phyloP scores from a whole-genome alignment of 768 basidiomycete species.

The Sarcodon sp. region DNA sequence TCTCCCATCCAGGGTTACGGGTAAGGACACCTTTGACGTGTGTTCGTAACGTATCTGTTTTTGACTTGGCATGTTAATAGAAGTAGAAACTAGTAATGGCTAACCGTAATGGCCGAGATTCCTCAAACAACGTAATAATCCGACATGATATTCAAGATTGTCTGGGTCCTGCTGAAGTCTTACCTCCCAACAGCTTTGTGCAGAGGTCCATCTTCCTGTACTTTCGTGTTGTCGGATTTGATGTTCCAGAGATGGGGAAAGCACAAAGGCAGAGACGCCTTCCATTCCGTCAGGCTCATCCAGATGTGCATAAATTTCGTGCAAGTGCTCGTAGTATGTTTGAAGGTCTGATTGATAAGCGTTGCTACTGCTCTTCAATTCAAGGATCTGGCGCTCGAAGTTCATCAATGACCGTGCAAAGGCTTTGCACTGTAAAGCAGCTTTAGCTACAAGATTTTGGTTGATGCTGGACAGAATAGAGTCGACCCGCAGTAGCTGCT shows the following conservation, averaged over 20 bases:
- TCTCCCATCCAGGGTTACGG: constrained; percentile 75
- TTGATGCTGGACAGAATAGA: constrained; percentile 76
- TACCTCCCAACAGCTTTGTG: constrained; percentile 99
- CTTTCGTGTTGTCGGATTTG: constrained; percentile 98
- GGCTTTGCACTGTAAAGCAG: constrained; percentile 89
- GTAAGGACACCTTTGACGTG: constrained; percentile 88
- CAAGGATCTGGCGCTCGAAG: constrained; percentile 75
- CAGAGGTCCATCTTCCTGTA: constrained; percentile 93
- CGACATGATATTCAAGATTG: constrained; percentile 80
- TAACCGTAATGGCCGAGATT: constrained; percentile 96
- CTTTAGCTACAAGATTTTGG: constrained; percentile 80
- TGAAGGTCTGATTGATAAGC: constrained; percentile 38
- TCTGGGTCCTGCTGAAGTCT: constrained; percentile 83
- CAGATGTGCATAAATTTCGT: constrained; percentile 91
- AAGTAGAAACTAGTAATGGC: constrained; percentile 13
- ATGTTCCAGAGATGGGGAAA: constrained; percentile 85
- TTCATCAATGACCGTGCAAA: constrained; percentile 92
- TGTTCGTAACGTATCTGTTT: constrained; percentile 82
- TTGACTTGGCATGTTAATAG: background rate
- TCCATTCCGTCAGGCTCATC: constrained; percentile 99
- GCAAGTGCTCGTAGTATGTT: constrained; percentile 75
- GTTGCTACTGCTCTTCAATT: constrained; percentile 28
- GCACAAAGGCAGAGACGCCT: constrained; percentile 79
- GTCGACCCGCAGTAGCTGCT: constrained; percentile 62
- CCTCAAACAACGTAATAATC: constrained; percentile 79